phyloP scores from a whole-genome alignment of 2,329 filamentous ascomycete genomes.

The Metarhizium album region DNA sequence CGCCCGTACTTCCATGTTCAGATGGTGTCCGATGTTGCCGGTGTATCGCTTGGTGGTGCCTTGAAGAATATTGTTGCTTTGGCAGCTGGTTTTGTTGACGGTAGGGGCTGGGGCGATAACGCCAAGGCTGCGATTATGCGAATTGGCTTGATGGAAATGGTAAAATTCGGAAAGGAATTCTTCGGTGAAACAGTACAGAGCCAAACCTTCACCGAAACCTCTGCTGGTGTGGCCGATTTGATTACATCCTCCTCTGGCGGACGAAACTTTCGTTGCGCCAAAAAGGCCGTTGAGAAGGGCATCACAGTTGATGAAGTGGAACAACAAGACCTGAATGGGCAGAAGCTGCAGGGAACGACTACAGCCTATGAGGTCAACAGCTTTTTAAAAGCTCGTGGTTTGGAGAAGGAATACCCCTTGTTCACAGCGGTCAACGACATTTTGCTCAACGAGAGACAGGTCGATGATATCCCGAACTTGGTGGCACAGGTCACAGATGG shows the following conservation, averaged over 20 bases:
- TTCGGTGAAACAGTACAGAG: constrained; percentile 73
- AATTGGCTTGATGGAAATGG: constrained; percentile 90
- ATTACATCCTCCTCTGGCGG: constrained; percentile 91
- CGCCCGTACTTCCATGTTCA: constrained; percentile 96
- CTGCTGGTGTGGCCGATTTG: constrained; percentile 86
- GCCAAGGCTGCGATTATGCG: constrained; percentile 98
- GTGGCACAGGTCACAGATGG: constrained; percentile 27
- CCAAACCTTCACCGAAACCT: constrained; percentile 92
- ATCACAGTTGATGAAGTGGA: constrained; percentile 81
- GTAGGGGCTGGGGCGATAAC: constrained; percentile 95
- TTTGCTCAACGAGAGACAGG: constrained; percentile 62
- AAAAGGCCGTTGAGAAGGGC: constrained; percentile 70
- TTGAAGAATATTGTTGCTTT: constrained; percentile 96
- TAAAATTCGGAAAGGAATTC: constrained; percentile 89
- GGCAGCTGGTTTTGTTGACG: constrained; percentile 89
- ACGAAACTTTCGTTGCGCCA: constrained; percentile 89
- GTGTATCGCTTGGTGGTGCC: constrained; percentile 86
- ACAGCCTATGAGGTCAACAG: constrained; percentile 86
- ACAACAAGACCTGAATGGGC: constrained; percentile 80
- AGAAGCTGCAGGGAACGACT: constrained; percentile 90
- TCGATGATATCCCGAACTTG: constrained; percentile 70
- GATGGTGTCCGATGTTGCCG: constrained; percentile 89
- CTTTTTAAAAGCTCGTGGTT: constrained; percentile 69
- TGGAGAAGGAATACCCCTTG: constrained; percentile 78
- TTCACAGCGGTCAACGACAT: constrained; percentile 84